A percentile compares a stretch with the other conserved stretches of the same genome.
Evolutionary conservation across 805 yeast species (phyloP).

Genomic region (Sugiyamaella mastotermitis): DNA sequence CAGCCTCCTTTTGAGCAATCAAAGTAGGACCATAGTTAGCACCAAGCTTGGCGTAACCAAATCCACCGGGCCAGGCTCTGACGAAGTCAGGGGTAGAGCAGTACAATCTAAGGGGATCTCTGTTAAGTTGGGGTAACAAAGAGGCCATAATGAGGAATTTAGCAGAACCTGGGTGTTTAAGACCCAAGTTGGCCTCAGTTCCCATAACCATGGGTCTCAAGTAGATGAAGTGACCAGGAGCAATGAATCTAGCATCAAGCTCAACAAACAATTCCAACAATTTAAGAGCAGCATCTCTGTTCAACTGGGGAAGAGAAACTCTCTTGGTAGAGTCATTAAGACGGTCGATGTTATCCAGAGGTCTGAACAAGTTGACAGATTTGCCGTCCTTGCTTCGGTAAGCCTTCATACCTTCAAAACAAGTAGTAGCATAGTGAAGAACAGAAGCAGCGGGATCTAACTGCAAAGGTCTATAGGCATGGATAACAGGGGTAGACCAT

Average conservation of each 20-base stretch:
- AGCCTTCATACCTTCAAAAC: constrained; percentile 85
- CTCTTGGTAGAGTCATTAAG: constrained; percentile 45
- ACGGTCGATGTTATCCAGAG: constrained; percentile 43
- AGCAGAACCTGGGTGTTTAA: constrained; percentile 36
- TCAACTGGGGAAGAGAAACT: constrained; percentile 43
- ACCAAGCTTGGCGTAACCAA: constrained; percentile 47
- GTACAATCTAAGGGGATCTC: constrained; percentile 45
- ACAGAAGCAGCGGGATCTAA: constrained; percentile 76
- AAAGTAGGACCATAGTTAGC: constrained; percentile 53
- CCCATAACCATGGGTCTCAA: constrained; percentile 49
- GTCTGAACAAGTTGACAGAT: constrained; percentile 33
- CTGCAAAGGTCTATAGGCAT: constrained; percentile 62
- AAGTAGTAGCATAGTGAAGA: constrained; percentile 77
- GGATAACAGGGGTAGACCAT: constrained; percentile 71
- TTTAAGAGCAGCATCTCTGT: constrained; percentile 40
- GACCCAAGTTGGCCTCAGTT: constrained; percentile 43
- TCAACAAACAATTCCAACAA: constrained; percentile 38
- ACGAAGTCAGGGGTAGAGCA: constrained; percentile 44
- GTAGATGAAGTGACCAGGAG: constrained; percentile 37
- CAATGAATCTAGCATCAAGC: constrained; percentile 41
- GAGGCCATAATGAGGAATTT: constrained; percentile 21
- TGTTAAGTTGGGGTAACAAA: constrained; percentile 34
- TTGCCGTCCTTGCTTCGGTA: constrained; percentile 35
- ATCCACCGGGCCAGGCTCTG: constrained; percentile 56
- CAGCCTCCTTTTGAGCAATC: constrained; percentile 41